Evolutionary conservation across 306 rosid species (phyloP).

Genomic region (Ormosia emarginata): DNA sequence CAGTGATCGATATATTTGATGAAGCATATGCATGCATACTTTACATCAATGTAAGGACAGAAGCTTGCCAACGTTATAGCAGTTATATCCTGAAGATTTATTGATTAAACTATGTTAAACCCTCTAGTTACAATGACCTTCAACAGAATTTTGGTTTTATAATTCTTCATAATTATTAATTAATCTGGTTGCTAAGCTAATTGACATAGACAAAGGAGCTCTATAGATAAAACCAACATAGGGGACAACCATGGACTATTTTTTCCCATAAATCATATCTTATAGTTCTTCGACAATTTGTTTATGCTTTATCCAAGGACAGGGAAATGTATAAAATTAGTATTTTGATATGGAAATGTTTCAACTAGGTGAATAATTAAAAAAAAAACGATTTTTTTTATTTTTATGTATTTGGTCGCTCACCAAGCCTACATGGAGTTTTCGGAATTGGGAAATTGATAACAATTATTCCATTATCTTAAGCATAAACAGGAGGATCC

Average conservation of each 20-base stretch:
- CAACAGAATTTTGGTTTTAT: not conserved
- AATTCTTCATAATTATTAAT: not conserved
- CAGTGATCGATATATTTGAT: constrained; percentile 43
- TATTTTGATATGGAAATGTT: constrained; percentile 37
- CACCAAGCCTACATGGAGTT: constrained; percentile 27
- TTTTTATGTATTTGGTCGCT: constrained; percentile 24
- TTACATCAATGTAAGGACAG: constrained; percentile 37
- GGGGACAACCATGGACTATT: constrained; percentile 24
- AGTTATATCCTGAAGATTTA: not conserved
- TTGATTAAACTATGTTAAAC: constrained; percentile 10
- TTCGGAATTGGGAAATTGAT: constrained; percentile 19
- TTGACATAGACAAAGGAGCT: constrained; percentile 9
- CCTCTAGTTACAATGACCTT: not conserved
- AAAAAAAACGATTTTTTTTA: too few species aligned
- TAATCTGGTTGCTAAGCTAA: not conserved
- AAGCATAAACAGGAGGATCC: not conserved
- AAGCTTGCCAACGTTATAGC: constrained; percentile 10
- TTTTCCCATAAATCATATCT: constrained; percentile 10
- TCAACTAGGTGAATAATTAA: constrained; percentile 20
- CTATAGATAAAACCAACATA: constrained; percentile 14
- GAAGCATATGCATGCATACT: constrained; percentile 24
- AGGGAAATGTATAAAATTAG: constrained; percentile 6
- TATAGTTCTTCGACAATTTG: not conserved
- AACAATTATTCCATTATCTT: constrained; percentile 8
- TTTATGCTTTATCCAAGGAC: constrained; percentile 19